Evolutionary conservation across 148 eudicot genomes (phyloP).

Genomic region (Persicaria tinctoria): DNA sequence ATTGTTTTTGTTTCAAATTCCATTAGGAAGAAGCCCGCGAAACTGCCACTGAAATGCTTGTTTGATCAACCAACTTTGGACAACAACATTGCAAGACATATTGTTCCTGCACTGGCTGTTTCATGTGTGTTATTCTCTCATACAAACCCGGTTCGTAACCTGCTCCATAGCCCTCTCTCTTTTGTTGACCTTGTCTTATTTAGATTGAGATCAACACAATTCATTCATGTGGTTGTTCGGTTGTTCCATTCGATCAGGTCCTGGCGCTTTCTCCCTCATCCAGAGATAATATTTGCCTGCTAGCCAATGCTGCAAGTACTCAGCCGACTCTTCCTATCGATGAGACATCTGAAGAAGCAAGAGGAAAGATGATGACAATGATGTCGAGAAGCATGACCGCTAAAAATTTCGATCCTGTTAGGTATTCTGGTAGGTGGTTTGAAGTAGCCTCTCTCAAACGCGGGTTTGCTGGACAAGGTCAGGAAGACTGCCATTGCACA

Average conservation of each 20-base stretch:
- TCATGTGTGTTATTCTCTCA: constrained; percentile 61
- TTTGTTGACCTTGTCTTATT: not conserved
- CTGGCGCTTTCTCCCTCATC: constrained; percentile 40
- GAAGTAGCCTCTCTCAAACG: constrained; percentile 97
- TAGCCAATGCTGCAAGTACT: constrained; percentile 44
- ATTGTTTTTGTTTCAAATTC: not conserved
- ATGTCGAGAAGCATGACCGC: constrained; percentile 81
- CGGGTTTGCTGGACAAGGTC: constrained; percentile 95
- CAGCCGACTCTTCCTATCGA: constrained; percentile 51
- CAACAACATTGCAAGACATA: constrained; percentile 34
- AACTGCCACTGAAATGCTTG: constrained; percentile 32
- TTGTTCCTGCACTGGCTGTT: constrained; percentile 65
- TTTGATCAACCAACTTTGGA: constrained; percentile 27
- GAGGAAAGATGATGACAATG: constrained; percentile 42
- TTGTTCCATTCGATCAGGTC: constrained; percentile 32
- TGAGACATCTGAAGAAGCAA: constrained; percentile 30
- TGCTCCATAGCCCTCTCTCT: constrained; percentile 8
- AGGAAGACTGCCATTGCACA: constrained; percentile 98
- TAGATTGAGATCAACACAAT: too few species aligned
- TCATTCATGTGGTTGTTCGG: not conserved
- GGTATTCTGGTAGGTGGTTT: constrained; percentile 97
- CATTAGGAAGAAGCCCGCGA: constrained; percentile 31
- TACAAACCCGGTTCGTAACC: constrained; percentile 50
- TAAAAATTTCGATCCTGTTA: constrained; percentile 69
- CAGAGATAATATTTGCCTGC: constrained; percentile 35